Percentiles rank a stretch among this genome's conserved stretches.
Evolutionary conservation across 2,329 filamentous ascomycete genomes (phyloP).

Genomic region (Verticillium isaacii): DNA sequence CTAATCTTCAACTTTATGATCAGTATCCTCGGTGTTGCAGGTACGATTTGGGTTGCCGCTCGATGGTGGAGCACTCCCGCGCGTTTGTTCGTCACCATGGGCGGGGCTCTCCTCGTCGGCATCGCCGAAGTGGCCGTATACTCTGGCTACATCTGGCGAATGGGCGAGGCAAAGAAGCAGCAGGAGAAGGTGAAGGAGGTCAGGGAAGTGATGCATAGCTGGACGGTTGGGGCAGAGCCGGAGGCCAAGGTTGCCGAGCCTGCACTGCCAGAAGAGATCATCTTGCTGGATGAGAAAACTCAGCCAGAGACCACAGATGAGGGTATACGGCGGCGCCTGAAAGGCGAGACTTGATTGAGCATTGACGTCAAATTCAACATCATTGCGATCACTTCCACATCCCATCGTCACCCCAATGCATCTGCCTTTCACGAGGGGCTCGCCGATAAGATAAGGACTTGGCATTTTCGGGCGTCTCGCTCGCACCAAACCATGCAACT

Average conservation of each 20-base stretch:
- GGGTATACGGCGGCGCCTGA: conserved; percentile 7
- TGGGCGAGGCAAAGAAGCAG: conserved; percentile 62
- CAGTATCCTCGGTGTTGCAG: conserved; percentile 75
- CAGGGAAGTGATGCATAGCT: conserved; percentile 66
- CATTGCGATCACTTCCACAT: background rate
- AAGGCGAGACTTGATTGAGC: background rate
- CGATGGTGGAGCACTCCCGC: conserved; percentile 71
- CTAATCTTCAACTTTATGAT: conserved; percentile 87
- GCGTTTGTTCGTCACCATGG: conserved; percentile 66
- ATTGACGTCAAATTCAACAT: background rate
- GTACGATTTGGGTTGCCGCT: conserved; percentile 72
- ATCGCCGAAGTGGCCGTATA: conserved; percentile 77
- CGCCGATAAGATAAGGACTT: background rate
- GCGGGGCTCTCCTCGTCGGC: conserved; percentile 64
- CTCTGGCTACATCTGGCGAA: conserved; percentile 66
- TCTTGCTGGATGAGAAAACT: conserved; percentile 4
- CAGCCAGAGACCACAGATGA: conserved; percentile 1
- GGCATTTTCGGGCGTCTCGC: background rate
- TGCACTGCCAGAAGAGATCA: background rate
- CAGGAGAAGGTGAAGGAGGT: conserved; percentile 58
- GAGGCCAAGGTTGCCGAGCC: conserved; percentile 21
- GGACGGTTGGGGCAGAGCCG: conserved; percentile 50
- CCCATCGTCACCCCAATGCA: background rate
- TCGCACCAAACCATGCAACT: background rate
- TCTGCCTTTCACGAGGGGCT: background rate